Base-by-base conservation (phyloP, 164 flowering plant genomes). In the Piper betle region DNA sequence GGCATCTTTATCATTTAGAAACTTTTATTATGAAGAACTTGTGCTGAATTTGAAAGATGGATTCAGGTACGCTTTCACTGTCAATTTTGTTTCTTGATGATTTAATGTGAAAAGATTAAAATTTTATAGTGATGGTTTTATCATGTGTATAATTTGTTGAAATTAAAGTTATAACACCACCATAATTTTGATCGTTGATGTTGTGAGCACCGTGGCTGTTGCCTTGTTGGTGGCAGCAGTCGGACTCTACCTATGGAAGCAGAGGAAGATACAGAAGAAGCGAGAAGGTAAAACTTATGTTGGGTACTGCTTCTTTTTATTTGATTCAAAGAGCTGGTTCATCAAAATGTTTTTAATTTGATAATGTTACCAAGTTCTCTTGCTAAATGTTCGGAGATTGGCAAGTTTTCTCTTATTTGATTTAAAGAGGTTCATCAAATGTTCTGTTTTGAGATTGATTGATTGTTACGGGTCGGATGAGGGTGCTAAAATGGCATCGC, bases 161-260 rank as follows among this genome's bases (percentile, higher is more conserved):
- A 20, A 33, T 41, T 55, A 20, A 20, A 2, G n/a, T n/a, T n/a
- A n/a, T n/a, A n/a, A n/a, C n/a, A n/a, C n/a, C 19, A 56, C 65
- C 41, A 62, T 71, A 50, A 81, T 74, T 56, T 74, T 86, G 42
- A 74, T 82, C 25, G 85, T 81, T 12, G 76, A 84, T 6, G 77
- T 74, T 41, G 65, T 82, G n/a, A 81, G 94, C 66, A 75, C 87
- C 19, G 66, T 74, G 10, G 71, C 78, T 37, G 81, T 86, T 60
- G 20, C 80, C 58, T 71, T 61, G 25, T 66, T 80, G 37, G 96
- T 73, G 60, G 41, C 65, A 20, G 57, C 69, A 15, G 79, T 85
- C 57, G 91, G 84, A 57, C 20, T 63, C 67, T 76, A 80, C 65
- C 64, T 86, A 25, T 76, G 84, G 83, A 88, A 82, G 75, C 76